phyloP scores from a whole-genome alignment of 768 basidiomycete genomes.

The Rhodocollybia butyracea region DNA sequence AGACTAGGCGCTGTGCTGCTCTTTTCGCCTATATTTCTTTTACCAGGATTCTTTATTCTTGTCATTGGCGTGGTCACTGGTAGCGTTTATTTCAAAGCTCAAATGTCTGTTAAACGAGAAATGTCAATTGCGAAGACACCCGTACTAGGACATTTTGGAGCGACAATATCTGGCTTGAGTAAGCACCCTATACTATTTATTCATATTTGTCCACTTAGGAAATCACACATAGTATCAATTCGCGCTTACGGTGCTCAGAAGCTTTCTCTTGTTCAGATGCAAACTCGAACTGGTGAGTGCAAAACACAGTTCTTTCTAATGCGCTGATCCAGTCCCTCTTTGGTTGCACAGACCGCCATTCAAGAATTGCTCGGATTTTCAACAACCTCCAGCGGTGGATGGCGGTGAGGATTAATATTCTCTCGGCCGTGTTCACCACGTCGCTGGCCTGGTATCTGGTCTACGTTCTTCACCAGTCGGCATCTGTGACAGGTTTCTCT shows the following conservation, averaged over 20 bases:
- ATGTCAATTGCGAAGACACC: slow-evolving; percentile 8
- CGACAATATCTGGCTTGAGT: slow-evolving; percentile 42
- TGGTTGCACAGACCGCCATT: slow-evolving; percentile 37
- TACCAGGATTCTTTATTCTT: slow-evolving; percentile 42
- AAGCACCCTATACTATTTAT: slow-evolving; percentile 14
- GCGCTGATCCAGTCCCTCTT: no score
- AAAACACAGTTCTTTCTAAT: no score
- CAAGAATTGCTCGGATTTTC: slow-evolving; percentile 25
- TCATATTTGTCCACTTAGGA: slow-evolving; percentile 26
- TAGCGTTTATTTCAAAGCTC: slow-evolving; percentile 43
- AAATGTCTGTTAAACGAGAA: slow-evolving; percentile 42
- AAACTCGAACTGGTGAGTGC: slow-evolving; percentile 34
- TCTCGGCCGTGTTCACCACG: slow-evolving; percentile 41
- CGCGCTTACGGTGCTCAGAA: slow-evolving; percentile 44
- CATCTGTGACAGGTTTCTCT: slow-evolving; percentile 29
- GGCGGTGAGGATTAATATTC: slow-evolving; percentile 36
- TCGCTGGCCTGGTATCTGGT: slow-evolving; percentile 38
- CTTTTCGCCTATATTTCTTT: slow-evolving; percentile 42
- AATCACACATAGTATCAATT: slow-evolving; percentile 25
- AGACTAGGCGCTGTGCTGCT: slow-evolving; percentile 42
- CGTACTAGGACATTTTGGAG: slow-evolving; percentile 34
- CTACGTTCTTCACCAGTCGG: slow-evolving; percentile 22
- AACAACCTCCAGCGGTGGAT: slow-evolving; percentile 31
- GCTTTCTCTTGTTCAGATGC: slow-evolving; percentile 26
- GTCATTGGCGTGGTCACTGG: slow-evolving; percentile 41